Base-by-base conservation (phyloP, 352 stramenopile genomes). In the Saprolegnia diclina region DNA sequence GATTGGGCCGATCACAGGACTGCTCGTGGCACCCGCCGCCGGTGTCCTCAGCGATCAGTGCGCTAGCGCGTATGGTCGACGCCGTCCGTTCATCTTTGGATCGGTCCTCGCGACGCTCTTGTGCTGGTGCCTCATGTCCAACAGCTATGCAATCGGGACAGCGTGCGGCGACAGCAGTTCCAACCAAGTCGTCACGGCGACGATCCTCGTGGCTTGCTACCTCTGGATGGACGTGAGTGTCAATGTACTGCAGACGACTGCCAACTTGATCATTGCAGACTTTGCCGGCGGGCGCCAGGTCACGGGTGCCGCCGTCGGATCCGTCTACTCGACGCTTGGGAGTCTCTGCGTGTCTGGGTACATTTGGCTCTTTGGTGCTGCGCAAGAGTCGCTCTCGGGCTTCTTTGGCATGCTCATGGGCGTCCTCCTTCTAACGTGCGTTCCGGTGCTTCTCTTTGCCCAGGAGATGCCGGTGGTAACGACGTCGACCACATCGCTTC, bases 201-300 rank as follows among this genome's bases (percentile, higher is more conserved):
- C 77, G 44, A 73, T 92, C 59, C 85, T 79, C 24, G 76, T 92
- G 32, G 14, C 89, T 26, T 90, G 89, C 71, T 92, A 92, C 74
- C 83, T 80, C 26, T 92, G 82, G 82, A 92, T 91, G 82, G 84
- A 92, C 57, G 74, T 91, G 42, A 92, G 81, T 0, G 81, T 90
- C 37, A 92, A 92, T 69, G 76, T 90, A 18, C 80, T 90, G 50
- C 81, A 90, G 74, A 88, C 81, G 7, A 80, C 80, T 0, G 81
- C 79, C 5, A 81, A 88, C 42, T 71, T 91, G 55, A 79, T 92
- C 65, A 88, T 91, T 45, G 80, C 81, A 0, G 82, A 92, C 62
- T 90, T 92, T 65, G 82, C 81, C 0, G 84, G 82, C 5, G 77
- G 89, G 11, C 78, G 81, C 5, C 82, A 91, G 67, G 90, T 82